Evolutionary conservation across 345 rosid genomes (phyloP), one percentile per base, ranked within the genome.

Genomic region (Salix exigua): DNA sequence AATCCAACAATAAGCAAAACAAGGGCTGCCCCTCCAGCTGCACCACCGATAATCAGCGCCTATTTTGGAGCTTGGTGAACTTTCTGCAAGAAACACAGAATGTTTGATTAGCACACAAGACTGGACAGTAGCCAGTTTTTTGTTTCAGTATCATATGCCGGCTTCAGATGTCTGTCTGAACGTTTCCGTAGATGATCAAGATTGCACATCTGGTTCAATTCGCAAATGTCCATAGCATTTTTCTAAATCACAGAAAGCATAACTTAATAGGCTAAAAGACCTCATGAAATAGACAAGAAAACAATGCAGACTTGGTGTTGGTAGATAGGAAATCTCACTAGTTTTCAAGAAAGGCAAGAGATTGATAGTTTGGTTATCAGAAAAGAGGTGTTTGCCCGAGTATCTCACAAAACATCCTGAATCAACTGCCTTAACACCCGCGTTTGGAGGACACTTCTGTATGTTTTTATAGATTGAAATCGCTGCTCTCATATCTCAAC

Each of bases 351-450:
- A 84, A 23, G 87, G 84, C 0, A 11, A 28, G 31, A 88, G 77
- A 75, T 86, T 58, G 17, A 66, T 79, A 7, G 86, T 88, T 42
- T 77, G 80, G 76, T 84, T 86, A 55, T 77, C 86, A 1, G 80
- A 55, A 60, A 88, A 88, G 77, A 84, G 86, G 6, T 85, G 46
- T 2, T 78, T 30, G 21, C 68, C 81, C 0, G 87, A 86, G 75
- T 73, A 86, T 67, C 87, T 81, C 30, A 86, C 44, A 71, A 84
- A 88, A 61, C 88, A 88, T 4, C 88, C 90, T 3, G 77, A 83
- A 78, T 86, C 84, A 66, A 84, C 31, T 0, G 86, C 84, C 79
- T 84, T 76, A 5, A 86, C 86, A 46, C 66, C 66, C 2, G 78
- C 38, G 40, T 66, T 26, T 2, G 80, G 77, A 73, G 79, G 70